Conservation (phyloP, 306 rosid species). For the Prunus mira region DNA sequence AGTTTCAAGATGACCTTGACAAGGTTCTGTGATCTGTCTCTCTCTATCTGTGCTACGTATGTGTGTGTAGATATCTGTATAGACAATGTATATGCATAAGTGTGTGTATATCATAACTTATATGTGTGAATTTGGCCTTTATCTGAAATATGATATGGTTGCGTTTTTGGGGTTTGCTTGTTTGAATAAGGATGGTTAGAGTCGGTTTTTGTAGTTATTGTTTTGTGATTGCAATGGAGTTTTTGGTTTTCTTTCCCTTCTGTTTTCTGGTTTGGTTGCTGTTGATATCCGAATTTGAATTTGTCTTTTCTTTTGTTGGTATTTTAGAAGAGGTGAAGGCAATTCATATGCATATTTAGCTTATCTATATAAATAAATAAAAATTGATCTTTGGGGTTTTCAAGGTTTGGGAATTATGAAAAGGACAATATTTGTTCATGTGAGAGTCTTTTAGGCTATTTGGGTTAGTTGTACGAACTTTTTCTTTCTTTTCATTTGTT, state of each 20-base stretch:
- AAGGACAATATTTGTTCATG: background rate
- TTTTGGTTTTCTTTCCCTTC: background rate
- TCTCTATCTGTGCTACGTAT: background rate
- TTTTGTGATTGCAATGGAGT: background rate
- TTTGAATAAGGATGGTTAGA: background rate
- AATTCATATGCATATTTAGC: background rate
- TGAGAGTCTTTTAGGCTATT: background rate
- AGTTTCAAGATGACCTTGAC: conserved; percentile 57
- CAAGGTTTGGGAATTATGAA: background rate
- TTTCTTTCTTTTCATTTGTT: background rate
- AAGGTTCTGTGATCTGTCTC: conserved; percentile 29
- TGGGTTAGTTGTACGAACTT: background rate
- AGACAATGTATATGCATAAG: background rate
- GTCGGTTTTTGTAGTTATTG: no score
- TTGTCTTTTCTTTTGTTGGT: background rate
- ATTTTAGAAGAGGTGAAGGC: background rate
- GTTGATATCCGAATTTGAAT: background rate
- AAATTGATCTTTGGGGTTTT: background rate
- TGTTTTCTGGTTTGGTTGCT: background rate
- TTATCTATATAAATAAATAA: background rate
- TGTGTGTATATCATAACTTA: background rate
- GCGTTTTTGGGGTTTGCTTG: background rate
- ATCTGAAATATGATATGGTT: background rate
- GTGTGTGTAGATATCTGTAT: background rate
- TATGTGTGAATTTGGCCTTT: background rate